phyloP scores from a whole-genome alignment of 441 rosid genomes.

The Erysimum cheiri region DNA sequence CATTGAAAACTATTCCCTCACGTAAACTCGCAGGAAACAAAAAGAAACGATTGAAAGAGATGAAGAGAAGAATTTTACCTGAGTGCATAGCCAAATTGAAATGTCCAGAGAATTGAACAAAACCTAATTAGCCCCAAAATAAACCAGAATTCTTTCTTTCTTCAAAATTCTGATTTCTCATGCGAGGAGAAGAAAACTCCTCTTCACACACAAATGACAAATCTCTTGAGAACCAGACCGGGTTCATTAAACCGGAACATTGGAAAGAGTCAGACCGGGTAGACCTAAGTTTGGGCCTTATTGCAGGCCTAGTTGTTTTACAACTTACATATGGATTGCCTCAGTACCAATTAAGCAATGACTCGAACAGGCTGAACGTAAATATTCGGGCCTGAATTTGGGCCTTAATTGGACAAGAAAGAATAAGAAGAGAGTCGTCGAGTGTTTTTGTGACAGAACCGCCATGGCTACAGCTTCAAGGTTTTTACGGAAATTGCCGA shows the following conservation, averaged over 20 bases:
- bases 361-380: too few species aligned
- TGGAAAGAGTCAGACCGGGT: not conserved
- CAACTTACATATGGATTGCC: too few species aligned
- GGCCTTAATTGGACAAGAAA: conserved; percentile 17
- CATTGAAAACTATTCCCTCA: conserved; percentile 32
- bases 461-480: conserved; percentile 60
- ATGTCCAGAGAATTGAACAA: conserved; percentile 31
- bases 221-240: conserved; percentile 29
- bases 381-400: not conserved
- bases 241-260: conserved; percentile 15
- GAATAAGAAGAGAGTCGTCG: conserved; percentile 19
- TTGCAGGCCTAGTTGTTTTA: too few species aligned
- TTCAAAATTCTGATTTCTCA: conserved; percentile 36
- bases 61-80: conserved; percentile 28
- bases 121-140: conserved; percentile 41
- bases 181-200: conserved; percentile 24
- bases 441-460: conserved; percentile 18
- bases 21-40: conserved; percentile 18
- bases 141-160: not conserved
- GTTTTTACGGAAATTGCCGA: conserved; percentile 51
- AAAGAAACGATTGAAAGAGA: conserved; percentile 16
- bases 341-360: too few species aligned
- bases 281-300: conserved; percentile 23
- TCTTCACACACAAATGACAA: too few species aligned
- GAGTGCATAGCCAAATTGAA: conserved; percentile 40